Base-by-base conservation (phyloP, 2,329 filamentous ascomycete genomes). In the Hyphodiscus sp. region DNA sequence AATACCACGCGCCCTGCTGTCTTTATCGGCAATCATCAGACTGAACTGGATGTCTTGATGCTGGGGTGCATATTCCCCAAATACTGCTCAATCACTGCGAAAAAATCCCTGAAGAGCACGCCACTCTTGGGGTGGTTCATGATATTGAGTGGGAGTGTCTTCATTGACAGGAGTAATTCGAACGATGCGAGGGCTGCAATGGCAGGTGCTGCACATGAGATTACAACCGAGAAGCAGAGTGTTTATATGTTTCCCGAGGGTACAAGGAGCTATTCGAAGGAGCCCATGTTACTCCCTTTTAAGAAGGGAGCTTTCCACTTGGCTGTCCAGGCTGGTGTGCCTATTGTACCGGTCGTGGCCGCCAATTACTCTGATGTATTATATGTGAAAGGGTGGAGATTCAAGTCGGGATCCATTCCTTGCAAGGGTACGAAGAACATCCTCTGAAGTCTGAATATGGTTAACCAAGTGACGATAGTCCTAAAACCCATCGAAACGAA, bases 221-320 rank as follows among this genome's bases (percentile, higher is more conserved):
- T 99, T 74, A 81, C 78, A 64, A 73, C 73, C 50, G 78, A 86
- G 65, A 78, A 75, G 59, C 87, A 91, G 75, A 88, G 80, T 70
- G 88, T 92, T 63, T 92, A 84, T 74, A 90, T 92, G 74, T 92
- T 92, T 71, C 87, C 88, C 55, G 94, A 99, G 74, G 94, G 94
- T 49, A 99, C 94, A 1, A 82, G 94, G 61, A 95, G 89, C 69
- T 96, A 97, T 73, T 80, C 87, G 53, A 82, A 86, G 63, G 85
- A 91, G 51, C 88, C 94, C 1, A 81, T 79, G 55, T 74, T 99
- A 64, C 76, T 97, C 51, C 89, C 91, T n/a, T 99, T 97, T 79
- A 99, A 99, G 75, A 99, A 99, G 77, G 94, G 94, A 55, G 94
- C 92, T 46, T 99, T 99, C 73, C 92, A 99, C 70, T 79, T 99